These are phyloP conservation scores for Silene noctiflora DNA, from an alignment of 179 eudicot genomes.

Conservation along the genomic window DNA sequence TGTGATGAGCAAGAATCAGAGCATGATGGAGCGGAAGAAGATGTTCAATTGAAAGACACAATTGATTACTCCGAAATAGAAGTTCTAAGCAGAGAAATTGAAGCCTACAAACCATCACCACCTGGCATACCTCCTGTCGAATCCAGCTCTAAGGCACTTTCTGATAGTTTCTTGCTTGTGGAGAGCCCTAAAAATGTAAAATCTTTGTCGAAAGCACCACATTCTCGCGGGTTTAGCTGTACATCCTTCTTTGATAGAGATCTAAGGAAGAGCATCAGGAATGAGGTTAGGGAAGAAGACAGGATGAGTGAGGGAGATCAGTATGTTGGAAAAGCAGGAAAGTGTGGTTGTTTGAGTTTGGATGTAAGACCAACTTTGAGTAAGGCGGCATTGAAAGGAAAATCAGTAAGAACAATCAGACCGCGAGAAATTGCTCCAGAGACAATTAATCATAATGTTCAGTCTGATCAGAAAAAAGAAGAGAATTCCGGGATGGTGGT, in stretches of 20 bases:
- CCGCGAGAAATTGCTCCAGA: conserved; percentile 33
- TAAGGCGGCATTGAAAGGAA: conserved; percentile 49
- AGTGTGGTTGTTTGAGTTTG: conserved; percentile 34
- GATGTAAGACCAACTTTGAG: conserved; percentile 37
- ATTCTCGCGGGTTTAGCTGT: conserved; percentile 41
- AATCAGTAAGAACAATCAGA: conserved; percentile 70
- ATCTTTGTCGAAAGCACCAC: conserved; percentile 28
- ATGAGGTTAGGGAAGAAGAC: conserved; percentile 29
- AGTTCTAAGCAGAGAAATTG: conserved; percentile 24
- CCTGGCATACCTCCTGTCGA: conserved; percentile 25
- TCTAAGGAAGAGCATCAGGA: conserved; percentile 30
- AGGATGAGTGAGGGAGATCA: conserved; percentile 35
- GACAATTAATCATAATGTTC: conserved; percentile 11
- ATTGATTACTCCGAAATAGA: conserved; percentile 26
- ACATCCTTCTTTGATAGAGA: conserved; percentile 45
- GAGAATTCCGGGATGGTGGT: conserved; percentile 32
- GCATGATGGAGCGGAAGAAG: conserved; percentile 11
- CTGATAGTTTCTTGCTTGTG: conserved; percentile 17
- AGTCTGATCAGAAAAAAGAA: conserved; percentile 18
- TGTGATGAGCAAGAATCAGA: conserved; percentile 17
- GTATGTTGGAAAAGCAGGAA: conserved; percentile 28
- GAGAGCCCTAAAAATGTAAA: conserved; percentile 24
- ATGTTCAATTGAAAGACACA: conserved; percentile 13
- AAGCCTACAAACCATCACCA: conserved; percentile 26
- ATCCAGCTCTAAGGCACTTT: conserved; percentile 26